phyloP scores from a whole-genome alignment of 148 eudicot genomes.

The Silene conica region DNA sequence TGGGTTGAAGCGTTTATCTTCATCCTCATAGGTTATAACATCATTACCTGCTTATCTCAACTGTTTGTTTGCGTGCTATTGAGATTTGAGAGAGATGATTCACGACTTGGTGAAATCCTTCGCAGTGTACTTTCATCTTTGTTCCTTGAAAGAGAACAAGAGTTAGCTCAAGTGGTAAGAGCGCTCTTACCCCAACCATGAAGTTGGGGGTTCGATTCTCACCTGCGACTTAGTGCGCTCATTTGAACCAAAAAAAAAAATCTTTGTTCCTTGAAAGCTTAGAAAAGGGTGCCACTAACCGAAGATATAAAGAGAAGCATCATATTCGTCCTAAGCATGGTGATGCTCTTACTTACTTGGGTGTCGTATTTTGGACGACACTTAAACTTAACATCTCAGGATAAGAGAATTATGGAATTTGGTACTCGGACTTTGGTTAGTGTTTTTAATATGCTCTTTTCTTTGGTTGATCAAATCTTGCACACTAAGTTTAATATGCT shows the following conservation, averaged over 20 bases:
- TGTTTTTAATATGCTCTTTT: background rate
- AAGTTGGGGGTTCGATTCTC: too few species aligned
- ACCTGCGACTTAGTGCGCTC: too few species aligned
- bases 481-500: background rate
- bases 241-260: too few species aligned
- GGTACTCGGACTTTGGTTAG: slow-evolving; percentile 12
- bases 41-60: background rate
- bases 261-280: too few species aligned
- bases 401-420: background rate
- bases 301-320: slow-evolving; percentile 7
- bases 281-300: background rate
- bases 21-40: slow-evolving; percentile 15
- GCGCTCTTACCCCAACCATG: too few species aligned
- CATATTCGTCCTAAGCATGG: slow-evolving; percentile 12
- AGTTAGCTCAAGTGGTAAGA: too few species aligned
- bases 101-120: background rate
- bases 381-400: background rate
- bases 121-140: background rate
- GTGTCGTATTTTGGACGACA: background rate
- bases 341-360: slow-evolving; percentile 19
- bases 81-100: background rate
- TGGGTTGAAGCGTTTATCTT: slow-evolving; percentile 7
- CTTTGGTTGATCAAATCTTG: slow-evolving; percentile 20
- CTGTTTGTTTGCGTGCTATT: background rate
- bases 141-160: too few species aligned